Percentiles rank a stretch among this genome's conserved stretches.
These are phyloP conservation scores for Hibiscus tridactylites DNA, from an alignment of 345 rosid genomes.

Conservation along the genomic window DNA sequence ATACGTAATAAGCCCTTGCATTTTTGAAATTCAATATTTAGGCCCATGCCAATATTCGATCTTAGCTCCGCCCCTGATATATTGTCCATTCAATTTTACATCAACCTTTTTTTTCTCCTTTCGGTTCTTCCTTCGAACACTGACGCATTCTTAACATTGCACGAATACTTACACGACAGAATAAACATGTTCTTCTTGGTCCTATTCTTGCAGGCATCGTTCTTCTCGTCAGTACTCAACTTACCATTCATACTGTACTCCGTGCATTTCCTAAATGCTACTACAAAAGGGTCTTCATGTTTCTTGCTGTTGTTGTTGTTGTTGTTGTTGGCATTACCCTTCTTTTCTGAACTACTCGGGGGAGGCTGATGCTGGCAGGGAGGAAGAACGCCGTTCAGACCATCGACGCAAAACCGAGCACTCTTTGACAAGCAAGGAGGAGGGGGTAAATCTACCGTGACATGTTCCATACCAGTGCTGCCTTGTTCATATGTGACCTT, in stretches of 20 bases:
- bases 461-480: background rate
- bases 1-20: no score
- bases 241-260: background rate
- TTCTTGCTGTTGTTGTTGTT: background rate
- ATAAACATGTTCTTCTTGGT: background rate
- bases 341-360: background rate
- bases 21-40: no score
- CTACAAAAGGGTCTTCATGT: slow-evolving; percentile 21
- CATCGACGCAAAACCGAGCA: background rate
- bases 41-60: no score
- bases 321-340: background rate
- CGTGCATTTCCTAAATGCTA: slow-evolving; percentile 24
- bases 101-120: background rate
- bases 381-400: background rate
- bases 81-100: background rate
- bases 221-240: background rate
- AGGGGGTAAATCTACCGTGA: slow-evolving; percentile 10
- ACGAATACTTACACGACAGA: slow-evolving; percentile 20
- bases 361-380: background rate
- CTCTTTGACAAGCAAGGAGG: slow-evolving; percentile 20
- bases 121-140: slow-evolving; percentile 4
- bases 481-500: slow-evolving; percentile 14
- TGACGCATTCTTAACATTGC: slow-evolving; percentile 13
- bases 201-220: background rate
- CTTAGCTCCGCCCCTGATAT: no score